Percentiles rank a stretch among this genome's conserved stretches.
phyloP scores from a whole-genome alignment of 2,329 filamentous ascomycete genomes.

The Calcarisporium arbuscula region DNA sequence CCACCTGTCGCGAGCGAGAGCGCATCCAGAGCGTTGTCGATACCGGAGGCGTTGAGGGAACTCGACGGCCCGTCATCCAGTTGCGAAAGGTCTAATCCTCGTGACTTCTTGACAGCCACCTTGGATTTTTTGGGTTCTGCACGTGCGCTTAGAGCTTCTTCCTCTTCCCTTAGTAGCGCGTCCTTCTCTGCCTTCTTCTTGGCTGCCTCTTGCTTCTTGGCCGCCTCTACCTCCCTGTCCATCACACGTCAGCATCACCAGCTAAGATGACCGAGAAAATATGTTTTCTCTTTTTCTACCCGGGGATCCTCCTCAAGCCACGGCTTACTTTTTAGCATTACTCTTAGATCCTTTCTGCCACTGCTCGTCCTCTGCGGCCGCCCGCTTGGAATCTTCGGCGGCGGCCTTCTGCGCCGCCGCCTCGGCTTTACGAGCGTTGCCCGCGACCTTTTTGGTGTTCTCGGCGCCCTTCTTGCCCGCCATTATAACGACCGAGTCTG shows the following conservation, averaged over 20 bases:
- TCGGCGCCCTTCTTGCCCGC: slow-evolving; percentile 68
- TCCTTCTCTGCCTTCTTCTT: slow-evolving; percentile 95
- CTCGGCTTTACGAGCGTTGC: slow-evolving; percentile 89
- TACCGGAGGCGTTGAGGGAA: slow-evolving; percentile 74
- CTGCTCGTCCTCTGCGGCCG: slow-evolving; percentile 62
- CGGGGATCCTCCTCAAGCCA: no score
- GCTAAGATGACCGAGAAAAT: no score
- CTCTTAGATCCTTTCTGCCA: slow-evolving; percentile 86
- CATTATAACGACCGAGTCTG: slow-evolving; percentile 55
- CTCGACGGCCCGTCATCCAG: slow-evolving; percentile 59
- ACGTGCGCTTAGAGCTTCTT: slow-evolving; percentile 55
- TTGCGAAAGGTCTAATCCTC: slow-evolving; percentile 68
- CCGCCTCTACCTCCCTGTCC: slow-evolving; percentile 29
- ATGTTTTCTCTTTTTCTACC: no score
- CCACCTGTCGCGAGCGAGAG: slow-evolving; percentile 56
- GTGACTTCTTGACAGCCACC: slow-evolving; percentile 60
- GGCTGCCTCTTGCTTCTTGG: slow-evolving; percentile 74
- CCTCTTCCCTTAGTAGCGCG: slow-evolving; percentile 75
- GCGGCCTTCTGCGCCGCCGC: slow-evolving; percentile 75
- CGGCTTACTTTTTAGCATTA: slow-evolving; percentile 79
- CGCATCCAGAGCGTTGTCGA: slow-evolving; percentile 90
- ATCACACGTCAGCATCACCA: no score
- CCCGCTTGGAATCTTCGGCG: slow-evolving; percentile 58
- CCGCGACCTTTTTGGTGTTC: slow-evolving; percentile 81
- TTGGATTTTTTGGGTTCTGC: slow-evolving; percentile 62